phyloP scores from a whole-genome alignment of 2,329 filamentous ascomycete genomes.

The Tolypocladium amazonense region DNA sequence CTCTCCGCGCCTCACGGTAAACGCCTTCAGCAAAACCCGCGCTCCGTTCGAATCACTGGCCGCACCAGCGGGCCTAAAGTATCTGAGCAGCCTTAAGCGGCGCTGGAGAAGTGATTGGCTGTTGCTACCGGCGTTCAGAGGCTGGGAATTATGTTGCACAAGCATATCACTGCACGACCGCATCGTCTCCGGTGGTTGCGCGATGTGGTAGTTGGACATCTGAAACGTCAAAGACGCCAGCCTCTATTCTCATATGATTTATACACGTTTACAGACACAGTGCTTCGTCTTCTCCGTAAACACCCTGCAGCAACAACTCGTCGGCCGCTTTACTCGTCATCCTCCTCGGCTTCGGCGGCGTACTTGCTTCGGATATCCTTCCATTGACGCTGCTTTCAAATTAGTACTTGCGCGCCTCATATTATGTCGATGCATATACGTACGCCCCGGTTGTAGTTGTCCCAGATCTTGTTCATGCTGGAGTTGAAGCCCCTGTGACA shows the following conservation, averaged over 20 bases:
- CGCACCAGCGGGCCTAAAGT: not conserved
- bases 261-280: conserved; percentile 21
- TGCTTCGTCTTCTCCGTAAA: conserved; percentile 4
- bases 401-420: conserved; percentile 13
- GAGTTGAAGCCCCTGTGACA: conserved; percentile 67
- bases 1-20: not conserved
- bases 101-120: not conserved
- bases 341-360: conserved; percentile 58
- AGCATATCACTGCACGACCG: not conserved
- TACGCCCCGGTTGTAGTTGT: conserved; percentile 85
- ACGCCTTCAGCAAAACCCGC: not conserved
- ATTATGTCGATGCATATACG: conserved; percentile 24
- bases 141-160: not conserved
- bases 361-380: conserved; percentile 96
- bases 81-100: not conserved
- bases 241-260: conserved; percentile 20
- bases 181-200: not conserved
- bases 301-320: conserved; percentile 3
- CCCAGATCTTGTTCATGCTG: conserved; percentile 77
- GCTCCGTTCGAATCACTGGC: not conserved
- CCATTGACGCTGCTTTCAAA: conserved; percentile 75
- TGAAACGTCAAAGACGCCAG: conserved; percentile 3
- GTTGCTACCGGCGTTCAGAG: not conserved
- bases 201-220: not conserved
- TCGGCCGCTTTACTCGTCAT: conserved; percentile 34